These are phyloP conservation scores for Helichrysum umbraculigerum DNA, from an alignment of 129 eudicot genomes.

Conservation along the genomic window DNA sequence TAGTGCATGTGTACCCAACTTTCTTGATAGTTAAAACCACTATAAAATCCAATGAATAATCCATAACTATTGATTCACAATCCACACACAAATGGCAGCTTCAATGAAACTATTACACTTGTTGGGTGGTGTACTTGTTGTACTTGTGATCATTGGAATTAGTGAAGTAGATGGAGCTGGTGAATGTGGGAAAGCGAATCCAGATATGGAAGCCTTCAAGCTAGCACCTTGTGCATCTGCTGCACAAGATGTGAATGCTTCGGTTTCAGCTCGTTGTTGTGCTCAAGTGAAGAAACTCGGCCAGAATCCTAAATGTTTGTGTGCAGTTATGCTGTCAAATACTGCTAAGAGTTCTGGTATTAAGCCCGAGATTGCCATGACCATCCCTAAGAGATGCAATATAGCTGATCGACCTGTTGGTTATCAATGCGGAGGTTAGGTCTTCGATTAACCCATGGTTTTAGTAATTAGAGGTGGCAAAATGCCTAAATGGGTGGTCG, in stretches of 20 bases:
- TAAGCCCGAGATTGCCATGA: slow-evolving; percentile 64
- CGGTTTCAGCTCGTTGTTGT: slow-evolving; percentile 53
- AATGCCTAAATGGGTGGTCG: neutral
- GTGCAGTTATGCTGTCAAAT: slow-evolving; percentile 88
- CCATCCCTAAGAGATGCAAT: slow-evolving; percentile 91
- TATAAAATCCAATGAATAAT: slow-evolving; percentile 35
- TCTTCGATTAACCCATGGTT: slow-evolving; percentile 30
- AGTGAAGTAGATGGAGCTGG: slow-evolving; percentile 52
- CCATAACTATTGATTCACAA: slow-evolving; percentile 18
- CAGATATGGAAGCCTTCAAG: slow-evolving; percentile 60
- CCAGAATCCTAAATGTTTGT: slow-evolving; percentile 72
- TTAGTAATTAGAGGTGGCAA: neutral
- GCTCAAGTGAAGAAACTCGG: slow-evolving; percentile 56
- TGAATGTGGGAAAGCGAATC: slow-evolving; percentile 53
- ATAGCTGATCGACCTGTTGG: slow-evolving; percentile 80
- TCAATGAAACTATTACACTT: slow-evolving; percentile 39
- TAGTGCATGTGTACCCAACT: slow-evolving; percentile 23
- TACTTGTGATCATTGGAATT: slow-evolving; percentile 33
- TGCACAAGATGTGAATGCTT: slow-evolving; percentile 47
- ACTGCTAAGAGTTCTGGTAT: slow-evolving; percentile 70
- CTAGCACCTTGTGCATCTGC: slow-evolving; percentile 60
- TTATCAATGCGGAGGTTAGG: slow-evolving; percentile 71
- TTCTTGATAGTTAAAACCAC: slow-evolving; percentile 6
- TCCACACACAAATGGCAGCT: slow-evolving; percentile 30
- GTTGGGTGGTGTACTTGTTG: slow-evolving; percentile 27